Evolutionary conservation across 208 protist genomes (phyloP).

Genomic region (Leishmania braziliensis): DNA sequence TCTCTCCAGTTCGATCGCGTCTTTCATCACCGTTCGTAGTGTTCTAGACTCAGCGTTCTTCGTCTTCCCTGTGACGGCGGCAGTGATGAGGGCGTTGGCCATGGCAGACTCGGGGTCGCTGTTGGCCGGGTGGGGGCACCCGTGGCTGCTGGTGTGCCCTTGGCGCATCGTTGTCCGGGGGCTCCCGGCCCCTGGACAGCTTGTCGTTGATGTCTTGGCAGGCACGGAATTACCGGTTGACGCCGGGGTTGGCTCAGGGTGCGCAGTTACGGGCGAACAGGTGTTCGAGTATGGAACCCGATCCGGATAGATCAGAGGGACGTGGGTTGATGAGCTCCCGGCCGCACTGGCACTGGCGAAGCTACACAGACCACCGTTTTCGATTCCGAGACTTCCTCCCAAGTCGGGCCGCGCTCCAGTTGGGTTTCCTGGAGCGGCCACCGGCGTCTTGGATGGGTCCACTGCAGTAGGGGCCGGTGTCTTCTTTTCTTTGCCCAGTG

Average conservation of each 20-base stretch:
- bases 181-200: not conserved
- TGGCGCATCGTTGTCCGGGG: not conserved
- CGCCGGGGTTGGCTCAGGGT: not conserved
- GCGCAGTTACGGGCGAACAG: not conserved
- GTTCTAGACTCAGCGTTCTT: conserved; percentile 3
- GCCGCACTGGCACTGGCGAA: not conserved
- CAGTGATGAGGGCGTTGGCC: not conserved
- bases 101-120: not conserved
- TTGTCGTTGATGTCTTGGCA: not conserved
- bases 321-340: not conserved
- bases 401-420: conserved; percentile 2
- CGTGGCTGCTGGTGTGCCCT: not conserved
- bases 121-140: not conserved
- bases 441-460: not conserved
- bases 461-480: not conserved
- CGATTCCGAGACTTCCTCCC: conserved; percentile 5
- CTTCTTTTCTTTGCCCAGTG: conserved; percentile 29
- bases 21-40: conserved; percentile 37
- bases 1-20: conserved; percentile 36
- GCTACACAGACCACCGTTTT: not conserved
- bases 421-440: conserved; percentile 1
- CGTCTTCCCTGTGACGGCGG: not conserved
- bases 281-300: not conserved
- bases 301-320: not conserved
- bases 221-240: not conserved